Evolutionary conservation across 1,284 basidiomycete genomes (phyloP).

Genomic region (Ustilago xerochloae): DNA sequence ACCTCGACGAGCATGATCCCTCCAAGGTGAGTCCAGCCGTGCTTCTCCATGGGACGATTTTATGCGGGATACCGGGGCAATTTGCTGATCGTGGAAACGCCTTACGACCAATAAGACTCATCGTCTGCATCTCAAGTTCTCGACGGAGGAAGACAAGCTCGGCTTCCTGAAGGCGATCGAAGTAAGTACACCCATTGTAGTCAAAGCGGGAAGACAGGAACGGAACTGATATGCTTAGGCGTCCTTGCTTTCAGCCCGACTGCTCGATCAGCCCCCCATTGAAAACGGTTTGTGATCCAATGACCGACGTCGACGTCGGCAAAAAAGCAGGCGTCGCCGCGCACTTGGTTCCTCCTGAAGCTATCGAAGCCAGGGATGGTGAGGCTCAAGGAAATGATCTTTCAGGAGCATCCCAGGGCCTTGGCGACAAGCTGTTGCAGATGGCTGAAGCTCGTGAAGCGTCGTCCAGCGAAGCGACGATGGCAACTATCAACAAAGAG

Average conservation of each 20-base stretch:
- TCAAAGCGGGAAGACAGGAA: background rate
- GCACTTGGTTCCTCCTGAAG: background rate
- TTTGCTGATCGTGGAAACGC: background rate
- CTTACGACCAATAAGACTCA: slow-evolving; percentile 2
- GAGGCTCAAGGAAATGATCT: background rate
- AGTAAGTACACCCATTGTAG: slow-evolving; percentile 6
- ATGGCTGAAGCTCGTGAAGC: background rate
- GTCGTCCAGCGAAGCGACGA: background rate
- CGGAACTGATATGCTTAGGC: background rate
- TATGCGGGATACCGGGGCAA: background rate
- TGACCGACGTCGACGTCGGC: background rate
- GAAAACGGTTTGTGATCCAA: background rate
- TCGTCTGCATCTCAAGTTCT: slow-evolving; percentile 32
- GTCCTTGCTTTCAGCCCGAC: slow-evolving; percentile 9
- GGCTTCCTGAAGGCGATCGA: slow-evolving; percentile 30
- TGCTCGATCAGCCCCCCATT: background rate
- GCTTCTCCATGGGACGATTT: background rate
- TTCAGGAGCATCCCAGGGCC: slow-evolving; percentile 6
- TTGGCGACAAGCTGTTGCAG: slow-evolving; percentile 19
- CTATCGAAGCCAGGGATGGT: background rate
- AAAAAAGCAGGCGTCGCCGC: background rate
- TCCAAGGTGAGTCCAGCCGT: slow-evolving; percentile 7
- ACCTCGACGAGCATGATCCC: slow-evolving; percentile 19
- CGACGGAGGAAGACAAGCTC: slow-evolving; percentile 17
- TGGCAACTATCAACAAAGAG: background rate